Evolutionary conservation across 2,329 filamentous ascomycete genomes (phyloP).

Genomic region (Aspergillus calidoustus): DNA sequence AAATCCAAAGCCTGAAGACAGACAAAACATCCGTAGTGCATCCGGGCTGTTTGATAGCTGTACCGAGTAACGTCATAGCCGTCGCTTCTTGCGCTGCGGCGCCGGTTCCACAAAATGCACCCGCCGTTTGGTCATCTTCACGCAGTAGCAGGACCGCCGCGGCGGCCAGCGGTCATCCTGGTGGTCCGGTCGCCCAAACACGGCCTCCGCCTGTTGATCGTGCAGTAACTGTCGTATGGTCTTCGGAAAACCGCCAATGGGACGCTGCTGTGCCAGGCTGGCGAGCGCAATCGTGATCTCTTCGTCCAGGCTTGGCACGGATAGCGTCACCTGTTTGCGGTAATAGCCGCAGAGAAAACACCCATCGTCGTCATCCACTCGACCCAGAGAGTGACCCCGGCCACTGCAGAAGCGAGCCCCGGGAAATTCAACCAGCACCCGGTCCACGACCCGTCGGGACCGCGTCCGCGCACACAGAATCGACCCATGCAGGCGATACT

Average conservation of each 20-base stretch:
- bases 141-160: conserved; percentile 20
- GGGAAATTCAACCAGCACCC: neutral
- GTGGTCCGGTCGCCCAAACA: conserved; percentile 26
- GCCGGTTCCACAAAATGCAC: conserved; percentile 20
- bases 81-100: conserved; percentile 11
- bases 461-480: neutral
- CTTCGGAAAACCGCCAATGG: conserved; percentile 24
- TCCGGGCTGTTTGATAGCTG: neutral
- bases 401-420: neutral
- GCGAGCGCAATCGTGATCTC: conserved; percentile 17
- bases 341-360: conserved; percentile 26
- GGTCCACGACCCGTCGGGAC: neutral
- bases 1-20: conserved; percentile 4
- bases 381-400: conserved; percentile 9
- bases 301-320: conserved; percentile 21
- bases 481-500: neutral
- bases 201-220: conserved; percentile 20
- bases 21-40: conserved; percentile 5
- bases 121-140: conserved; percentile 13
- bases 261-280: neutral
- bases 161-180: conserved; percentile 20
- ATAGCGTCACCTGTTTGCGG: no score
- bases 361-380: conserved; percentile 18
- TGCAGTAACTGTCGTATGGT: conserved; percentile 19
- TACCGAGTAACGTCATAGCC: conserved; percentile 8